Evolutionary conservation across 2,329 filamentous ascomycete genomes (phyloP), one percentile per base, ranked within the genome.

Genomic region (Davidsoniella australis): DNA sequence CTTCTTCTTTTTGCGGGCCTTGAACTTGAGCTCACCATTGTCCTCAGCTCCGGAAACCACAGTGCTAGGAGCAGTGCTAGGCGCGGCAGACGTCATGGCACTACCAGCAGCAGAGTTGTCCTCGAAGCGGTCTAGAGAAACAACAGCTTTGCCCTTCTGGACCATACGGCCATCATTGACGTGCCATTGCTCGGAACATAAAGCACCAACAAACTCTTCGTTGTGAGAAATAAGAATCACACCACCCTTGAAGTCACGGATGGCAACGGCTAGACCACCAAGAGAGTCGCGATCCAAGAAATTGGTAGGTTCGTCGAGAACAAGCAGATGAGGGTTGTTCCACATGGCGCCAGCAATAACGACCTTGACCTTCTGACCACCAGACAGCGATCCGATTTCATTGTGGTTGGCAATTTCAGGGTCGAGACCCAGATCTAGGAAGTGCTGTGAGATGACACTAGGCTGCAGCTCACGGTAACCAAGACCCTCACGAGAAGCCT

Each of bases 151-250:
- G 57, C 85, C 86, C 62, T 86, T 86, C 66, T 88, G 81, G 2
- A 85, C 83, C 54, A 98, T 81, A 45, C 82, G 80, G 2, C 91
- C 91, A 58, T 89, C 85, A 49, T 78, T 80, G 56, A 98, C 85
- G 65, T 93, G 84, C 85, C 91, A 94, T 67, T 96, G 88, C 70
- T 98, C 93, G 3, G 84, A 85, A 67, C 91, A 91, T 9, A 98
- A 78, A 2, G 89, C 89, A 53, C 89, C 88, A 47, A 98, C 88
- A 60, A 98, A 98, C 65, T 98, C 91, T 62, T 96, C 88, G 75
- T 98, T 96, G 69, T 98, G 91, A 54, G 88, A 95, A 66, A 98
- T 98, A 80, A 98, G 94, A 56, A 98, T 88, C 2, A 98, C 91
- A 65, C 91, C 91, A 57, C 91, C 91, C 71, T 87, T 93, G 78